Percentiles rank a stretch among this genome's conserved stretches.
These are phyloP conservation scores for Annulohypoxylon bovei DNA, from an alignment of 495 filamentous ascomycete genomes.

Conservation along the genomic window DNA sequence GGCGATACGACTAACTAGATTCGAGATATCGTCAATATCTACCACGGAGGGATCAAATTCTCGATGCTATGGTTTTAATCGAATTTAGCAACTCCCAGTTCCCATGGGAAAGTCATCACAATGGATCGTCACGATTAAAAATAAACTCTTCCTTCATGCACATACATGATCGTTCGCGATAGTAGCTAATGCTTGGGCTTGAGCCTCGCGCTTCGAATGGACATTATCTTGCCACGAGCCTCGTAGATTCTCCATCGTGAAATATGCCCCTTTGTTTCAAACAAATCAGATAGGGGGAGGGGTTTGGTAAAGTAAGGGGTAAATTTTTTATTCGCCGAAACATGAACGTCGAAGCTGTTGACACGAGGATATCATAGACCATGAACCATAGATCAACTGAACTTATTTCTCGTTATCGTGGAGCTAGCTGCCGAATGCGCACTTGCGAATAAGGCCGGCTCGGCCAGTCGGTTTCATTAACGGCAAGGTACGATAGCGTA, in stretches of 20 bases:
- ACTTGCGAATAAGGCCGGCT: not conserved
- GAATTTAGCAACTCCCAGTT: slow-evolving; percentile 28
- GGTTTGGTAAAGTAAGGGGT: not conserved
- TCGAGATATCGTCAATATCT: slow-evolving; percentile 52
- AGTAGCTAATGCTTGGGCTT: slow-evolving; percentile 24
- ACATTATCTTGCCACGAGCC: slow-evolving; percentile 32
- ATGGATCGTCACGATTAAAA: not conserved
- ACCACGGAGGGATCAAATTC: slow-evolving; percentile 48
- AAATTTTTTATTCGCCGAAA: not conserved
- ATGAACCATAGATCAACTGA: not conserved
- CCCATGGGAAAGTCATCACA: not conserved
- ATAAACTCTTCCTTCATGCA: slow-evolving; percentile 4
- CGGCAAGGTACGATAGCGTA: not conserved
- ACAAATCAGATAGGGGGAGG: not conserved
- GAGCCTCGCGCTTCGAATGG: slow-evolving; percentile 29
- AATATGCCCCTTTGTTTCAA: slow-evolving; percentile 21
- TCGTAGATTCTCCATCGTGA: slow-evolving; percentile 23
- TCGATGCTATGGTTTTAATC: slow-evolving; percentile 13
- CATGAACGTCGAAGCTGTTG: not conserved
- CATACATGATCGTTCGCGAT: slow-evolving; percentile 21
- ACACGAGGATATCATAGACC: not conserved
- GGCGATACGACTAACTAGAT: slow-evolving; percentile 48
- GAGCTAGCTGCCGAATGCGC: not conserved
- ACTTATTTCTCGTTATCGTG: not conserved
- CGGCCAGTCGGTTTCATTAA: slow-evolving; percentile 8